These are phyloP conservation scores for Backusella luteola DNA, from an alignment of 192 early-diverging fungal genomes.

Conservation along the genomic window DNA sequence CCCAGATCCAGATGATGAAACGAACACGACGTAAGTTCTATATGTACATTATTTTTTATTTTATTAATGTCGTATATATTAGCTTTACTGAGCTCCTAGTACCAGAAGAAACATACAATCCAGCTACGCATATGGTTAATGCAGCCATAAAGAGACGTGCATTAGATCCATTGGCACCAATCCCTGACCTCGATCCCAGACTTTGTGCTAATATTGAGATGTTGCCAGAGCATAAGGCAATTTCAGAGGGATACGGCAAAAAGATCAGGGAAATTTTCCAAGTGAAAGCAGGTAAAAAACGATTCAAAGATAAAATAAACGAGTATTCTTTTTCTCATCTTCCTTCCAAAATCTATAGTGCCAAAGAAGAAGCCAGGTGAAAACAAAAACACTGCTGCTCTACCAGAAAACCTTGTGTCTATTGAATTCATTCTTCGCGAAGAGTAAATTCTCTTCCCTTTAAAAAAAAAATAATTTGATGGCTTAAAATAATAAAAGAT, in stretches of 20 bases:
- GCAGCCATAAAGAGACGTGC: neutral
- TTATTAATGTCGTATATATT: neutral
- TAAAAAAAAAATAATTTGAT: neutral
- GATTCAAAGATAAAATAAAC: neutral
- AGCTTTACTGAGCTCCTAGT: neutral
- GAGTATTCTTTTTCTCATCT: neutral
- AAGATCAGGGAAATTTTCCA: neutral
- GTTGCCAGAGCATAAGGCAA: neutral
- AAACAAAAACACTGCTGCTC: neutral
- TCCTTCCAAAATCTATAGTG: neutral
- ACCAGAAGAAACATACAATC: neutral
- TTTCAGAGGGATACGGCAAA: neutral
- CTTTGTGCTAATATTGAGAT: neutral
- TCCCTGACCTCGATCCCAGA: neutral
- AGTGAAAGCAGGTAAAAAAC: neutral
- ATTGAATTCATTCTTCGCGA: neutral
- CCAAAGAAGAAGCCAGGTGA: neutral
- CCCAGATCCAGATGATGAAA: neutral
- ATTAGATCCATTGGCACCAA: neutral
- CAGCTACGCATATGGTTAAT: neutral
- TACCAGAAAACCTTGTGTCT: neutral
- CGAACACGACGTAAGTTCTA: neutral
- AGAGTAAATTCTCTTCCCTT: neutral
- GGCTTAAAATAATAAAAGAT: no score
- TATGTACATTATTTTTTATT: neutral